Percentiles rank a stretch among this genome's conserved stretches.
Evolutionary conservation across 2,329 filamentous ascomycete species (phyloP).

Genomic region (Cercospora sp.): DNA sequence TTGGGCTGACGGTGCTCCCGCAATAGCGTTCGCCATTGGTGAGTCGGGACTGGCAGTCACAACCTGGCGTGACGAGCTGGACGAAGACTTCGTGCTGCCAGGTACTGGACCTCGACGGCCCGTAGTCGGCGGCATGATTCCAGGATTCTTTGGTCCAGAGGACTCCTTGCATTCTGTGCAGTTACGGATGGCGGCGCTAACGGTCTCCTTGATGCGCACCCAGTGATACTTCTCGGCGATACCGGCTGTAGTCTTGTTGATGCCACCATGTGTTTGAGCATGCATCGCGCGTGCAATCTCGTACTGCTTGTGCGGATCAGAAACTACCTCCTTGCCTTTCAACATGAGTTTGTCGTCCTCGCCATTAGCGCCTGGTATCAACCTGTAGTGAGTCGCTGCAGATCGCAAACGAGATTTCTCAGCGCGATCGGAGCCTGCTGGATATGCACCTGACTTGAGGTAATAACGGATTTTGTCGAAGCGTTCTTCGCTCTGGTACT

Average conservation of each 20-base stretch:
- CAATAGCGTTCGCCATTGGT: conserved; percentile 5
- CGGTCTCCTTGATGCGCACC: conserved; percentile 97
- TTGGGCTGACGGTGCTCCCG: conserved; percentile 12
- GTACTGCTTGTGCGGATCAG: conserved; percentile 85
- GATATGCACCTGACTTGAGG: conserved; percentile 91
- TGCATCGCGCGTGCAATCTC: conserved; percentile 82
- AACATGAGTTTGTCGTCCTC: conserved; percentile 81
- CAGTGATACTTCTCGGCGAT: conserved; percentile 96
- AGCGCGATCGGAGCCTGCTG: conserved; percentile 85
- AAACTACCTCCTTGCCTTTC: conserved; percentile 96
- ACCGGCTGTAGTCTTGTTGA: conserved; percentile 95
- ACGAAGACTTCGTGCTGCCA: conserved; percentile 7
- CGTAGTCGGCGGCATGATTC: conserved; percentile 2
- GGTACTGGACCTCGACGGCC: conserved; percentile 17
- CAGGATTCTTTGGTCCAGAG: conserved; percentile 48
- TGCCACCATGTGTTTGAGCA: conserved; percentile 76
- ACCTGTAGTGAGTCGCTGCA: conserved; percentile 92
- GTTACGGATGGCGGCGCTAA: conserved; percentile 89
- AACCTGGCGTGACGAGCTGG: conserved; percentile 9
- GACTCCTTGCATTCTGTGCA: conserved; percentile 83
- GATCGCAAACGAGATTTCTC: conserved; percentile 94
- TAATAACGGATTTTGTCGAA: conserved; percentile 99
- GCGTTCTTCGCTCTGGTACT: conserved; percentile 88
- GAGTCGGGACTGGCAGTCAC: conserved; percentile 23
- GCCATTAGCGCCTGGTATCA: conserved; percentile 54